phyloP scores from a whole-genome alignment of 495 filamentous ascomycete species.

The Penicillium ochrochloron region DNA sequence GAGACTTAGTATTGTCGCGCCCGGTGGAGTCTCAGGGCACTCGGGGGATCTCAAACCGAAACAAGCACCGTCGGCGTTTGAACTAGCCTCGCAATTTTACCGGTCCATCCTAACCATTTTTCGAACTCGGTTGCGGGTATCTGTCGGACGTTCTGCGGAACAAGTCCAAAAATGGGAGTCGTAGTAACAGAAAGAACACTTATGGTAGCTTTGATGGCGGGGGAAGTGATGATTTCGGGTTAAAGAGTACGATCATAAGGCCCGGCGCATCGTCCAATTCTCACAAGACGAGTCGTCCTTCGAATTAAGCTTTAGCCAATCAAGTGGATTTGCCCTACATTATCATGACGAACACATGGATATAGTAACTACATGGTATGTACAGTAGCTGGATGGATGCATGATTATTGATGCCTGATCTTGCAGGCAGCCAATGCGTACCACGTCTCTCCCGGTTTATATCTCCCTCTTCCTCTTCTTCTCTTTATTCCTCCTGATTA shows the following conservation, averaged over 20 bases:
- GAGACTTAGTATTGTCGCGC: background rate
- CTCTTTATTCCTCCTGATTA: background rate
- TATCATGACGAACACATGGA: background rate
- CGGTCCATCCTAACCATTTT: background rate
- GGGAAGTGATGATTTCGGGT: background rate
- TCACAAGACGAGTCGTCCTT: background rate
- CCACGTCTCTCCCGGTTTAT: background rate
- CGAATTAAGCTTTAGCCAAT: background rate
- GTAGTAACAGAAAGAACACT: background rate
- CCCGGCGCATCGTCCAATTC: background rate
- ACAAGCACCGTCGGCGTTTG: background rate
- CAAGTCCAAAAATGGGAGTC: background rate
- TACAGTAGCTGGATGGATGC: background rate
- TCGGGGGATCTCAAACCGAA: constrained; percentile 3
- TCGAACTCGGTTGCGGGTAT: background rate
- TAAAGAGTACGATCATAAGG: background rate
- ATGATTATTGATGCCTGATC: background rate
- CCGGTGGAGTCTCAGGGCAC: background rate
- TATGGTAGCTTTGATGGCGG: background rate
- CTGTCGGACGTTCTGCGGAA: background rate
- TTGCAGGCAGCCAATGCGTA: background rate
- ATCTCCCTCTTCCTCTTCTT: too few relatives aligned
- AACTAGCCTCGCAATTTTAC: background rate
- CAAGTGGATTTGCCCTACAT: background rate
- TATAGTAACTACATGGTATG: too few relatives aligned